Evolutionary conservation across 2,329 filamentous ascomycete species (phyloP), one percentile per base, ranked within the genome.

Genomic region (Pseudogymnoascus sp.): DNA sequence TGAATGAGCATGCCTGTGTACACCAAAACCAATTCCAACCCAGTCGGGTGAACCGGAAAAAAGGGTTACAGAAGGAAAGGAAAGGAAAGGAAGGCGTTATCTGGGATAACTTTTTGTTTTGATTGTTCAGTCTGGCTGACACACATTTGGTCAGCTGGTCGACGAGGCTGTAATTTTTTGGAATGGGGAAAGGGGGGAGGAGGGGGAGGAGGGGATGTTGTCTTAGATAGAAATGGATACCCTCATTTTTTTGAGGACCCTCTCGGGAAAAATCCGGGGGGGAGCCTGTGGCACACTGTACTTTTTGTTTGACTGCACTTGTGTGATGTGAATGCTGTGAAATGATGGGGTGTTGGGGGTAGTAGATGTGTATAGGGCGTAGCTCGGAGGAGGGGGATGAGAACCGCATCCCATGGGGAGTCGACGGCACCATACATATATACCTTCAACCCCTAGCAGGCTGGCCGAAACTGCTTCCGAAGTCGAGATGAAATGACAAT

Each of bases 181-280:
- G n/a, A n/a, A n/a, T 18, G 14, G 45, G 7, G n/a, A n/a, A n/a
- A 31, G 14, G 23, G 43, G 14, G 7, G 28, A 8, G 28, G 28
- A 0, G 28, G 21, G 23, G 23, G 3, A n/a, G 21, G 12, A 14
- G 14, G 14, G 45, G 23, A 28, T 6, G 11, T 52, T 52, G 45
- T 52, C 23, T 52, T 52, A 52, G 45, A 16, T 52, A 52, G 23
- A 52, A 52, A 52, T 52, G 45, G 45, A 52, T 52, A 52, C 45
- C 45, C 45, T 52, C 45, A 52, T 33, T 16, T 25, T 49, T 49
- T 52, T 52, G 23, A 31, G 43, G 14, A 31, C 45, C 23, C 23
- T 52, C 45, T 52, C 23, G 14, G 43, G 43, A 5, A 33, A 33
- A 33, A 33, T 8, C 31, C 31, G 43, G 16, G 23, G 28, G 43